Evolutionary conservation across 2,329 filamentous ascomycete species (phyloP), one percentile per base, ranked within the genome.

Genomic region (Pestalotiopsis sp.): DNA sequence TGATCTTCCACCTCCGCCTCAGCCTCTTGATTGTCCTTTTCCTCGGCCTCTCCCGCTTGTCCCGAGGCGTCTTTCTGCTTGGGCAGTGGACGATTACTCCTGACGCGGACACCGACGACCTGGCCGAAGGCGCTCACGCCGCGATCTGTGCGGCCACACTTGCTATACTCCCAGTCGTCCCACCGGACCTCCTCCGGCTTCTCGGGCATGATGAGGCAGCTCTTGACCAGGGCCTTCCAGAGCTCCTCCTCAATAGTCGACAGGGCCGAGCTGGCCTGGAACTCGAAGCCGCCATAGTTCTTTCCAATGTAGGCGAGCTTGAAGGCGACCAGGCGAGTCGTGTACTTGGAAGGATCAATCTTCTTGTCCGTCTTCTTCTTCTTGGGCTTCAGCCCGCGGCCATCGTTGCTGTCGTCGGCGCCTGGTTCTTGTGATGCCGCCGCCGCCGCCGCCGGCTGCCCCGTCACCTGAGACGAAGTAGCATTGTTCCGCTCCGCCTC

Each of bases 81-180:
- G 2, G 80, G 80, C 64, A 91, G 75, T 1, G 93, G 93, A 71
- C 87, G 83, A 73, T 92, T 92, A 79, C 94, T 98, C 76, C 95
- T 86, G 17, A 99, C 90, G 66, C 91, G 84, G 55, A 99, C 81
- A 0, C 90, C 92, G 75, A 99, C 89, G 67, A 99, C 96, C 82
- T 99, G 96, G 0, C 96, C 96, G 81, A 99, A 99, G 3, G 96
- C 94, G 79, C 94, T 98, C 44, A 99, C 96, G 13, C 96, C 96
- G 66, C 90, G 86, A 78, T 99, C 96, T 20, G 96, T 99, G 70
- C 96, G 86, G 1, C 96, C 96, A 76, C 95, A 98, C 79, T 99
- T 99, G 44, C 92, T 94, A 79, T 98, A 99, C 69, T 97, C 92
- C 78, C 90, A 94, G 7, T 91, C 90, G 40, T 92, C 89, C 86